Conservation (phyloP, 2,329 filamentous ascomycete genomes). For the Talaromyces marneffei region DNA sequence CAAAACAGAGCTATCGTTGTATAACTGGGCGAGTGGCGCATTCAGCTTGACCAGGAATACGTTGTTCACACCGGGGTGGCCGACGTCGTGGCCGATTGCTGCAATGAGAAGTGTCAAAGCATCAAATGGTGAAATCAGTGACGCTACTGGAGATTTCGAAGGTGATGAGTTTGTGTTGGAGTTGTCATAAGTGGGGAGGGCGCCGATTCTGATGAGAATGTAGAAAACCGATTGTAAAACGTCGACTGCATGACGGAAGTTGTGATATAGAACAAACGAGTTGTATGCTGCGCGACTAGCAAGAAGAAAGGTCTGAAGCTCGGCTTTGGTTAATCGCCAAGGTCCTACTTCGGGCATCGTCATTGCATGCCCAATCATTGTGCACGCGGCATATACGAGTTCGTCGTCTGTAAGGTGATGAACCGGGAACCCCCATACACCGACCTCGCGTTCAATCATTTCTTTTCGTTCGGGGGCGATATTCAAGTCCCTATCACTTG, state of each 20-base stretch:
- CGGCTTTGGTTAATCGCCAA: conserved; percentile 73
- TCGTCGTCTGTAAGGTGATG: conserved; percentile 89
- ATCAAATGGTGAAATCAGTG: conserved; percentile 77
- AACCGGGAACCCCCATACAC: conserved; percentile 80
- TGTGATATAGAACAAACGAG: conserved; percentile 92
- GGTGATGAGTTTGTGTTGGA: conserved; percentile 15
- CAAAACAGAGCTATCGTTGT: conserved; percentile 93
- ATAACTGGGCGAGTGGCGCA: conserved; percentile 85
- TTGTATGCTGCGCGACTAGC: conserved; percentile 94
- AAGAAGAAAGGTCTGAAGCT: conserved; percentile 77
- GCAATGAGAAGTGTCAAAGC: conserved; percentile 83
- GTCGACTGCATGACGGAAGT: conserved; percentile 95
- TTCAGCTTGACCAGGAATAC: conserved; percentile 90
- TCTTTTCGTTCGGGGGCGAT: conserved; percentile 61
- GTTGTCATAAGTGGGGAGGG: conserved; percentile 61
- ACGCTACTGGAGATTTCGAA: conserved; percentile 60
- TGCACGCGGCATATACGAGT: conserved; percentile 72
- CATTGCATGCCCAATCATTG: conserved; percentile 87
- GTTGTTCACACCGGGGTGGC: conserved; percentile 96
- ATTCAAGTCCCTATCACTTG: conserved; percentile 53
- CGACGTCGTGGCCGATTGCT: conserved; percentile 96
- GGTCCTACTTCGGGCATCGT: conserved; percentile 71
- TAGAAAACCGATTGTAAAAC: conserved; percentile 90
- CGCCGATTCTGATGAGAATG: conserved; percentile 76
- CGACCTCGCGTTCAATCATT: conserved; percentile 63